These are phyloP conservation scores for Russula ochroleuca DNA, from an alignment of 768 basidiomycete genomes.

Conservation along the genomic window DNA sequence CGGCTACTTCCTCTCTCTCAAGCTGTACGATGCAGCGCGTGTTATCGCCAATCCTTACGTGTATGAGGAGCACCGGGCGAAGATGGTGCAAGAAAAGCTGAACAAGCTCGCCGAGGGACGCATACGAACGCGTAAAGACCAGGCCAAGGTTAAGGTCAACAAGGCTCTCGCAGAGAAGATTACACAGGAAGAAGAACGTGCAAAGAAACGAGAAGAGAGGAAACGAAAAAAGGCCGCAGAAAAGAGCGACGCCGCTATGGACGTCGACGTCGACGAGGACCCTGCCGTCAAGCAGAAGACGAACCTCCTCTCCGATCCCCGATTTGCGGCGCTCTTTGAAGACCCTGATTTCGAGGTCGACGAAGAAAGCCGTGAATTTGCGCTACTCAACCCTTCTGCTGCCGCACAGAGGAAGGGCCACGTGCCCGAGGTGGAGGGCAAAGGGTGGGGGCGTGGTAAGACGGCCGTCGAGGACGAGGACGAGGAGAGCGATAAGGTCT, in stretches of 20 bases:
- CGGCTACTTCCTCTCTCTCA: conserved; percentile 95
- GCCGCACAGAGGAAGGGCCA: conserved; percentile 46
- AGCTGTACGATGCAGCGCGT: conserved; percentile 92
- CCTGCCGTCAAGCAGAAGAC: conserved; percentile 35
- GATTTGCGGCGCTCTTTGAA: conserved; percentile 88
- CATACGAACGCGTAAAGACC: conserved; percentile 77
- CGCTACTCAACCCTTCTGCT: conserved; percentile 87
- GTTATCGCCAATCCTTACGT: conserved; percentile 95
- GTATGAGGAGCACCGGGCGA: conserved; percentile 91
- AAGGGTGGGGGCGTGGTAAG: conserved; percentile 28
- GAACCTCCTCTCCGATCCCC: conserved; percentile 73
- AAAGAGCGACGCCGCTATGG: conserved; percentile 39
- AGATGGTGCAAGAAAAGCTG: conserved; percentile 80
- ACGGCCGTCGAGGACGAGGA: conserved; percentile 46
- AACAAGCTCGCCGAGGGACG: conserved; percentile 91
- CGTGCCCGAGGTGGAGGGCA: conserved; percentile 14
- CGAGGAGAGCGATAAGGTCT: conserved; percentile 73
- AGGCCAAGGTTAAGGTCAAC: conserved; percentile 67
- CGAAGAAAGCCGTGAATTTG: conserved; percentile 80
- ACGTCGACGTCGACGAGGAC: conserved; percentile 35
- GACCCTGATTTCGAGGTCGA: conserved; percentile 91
- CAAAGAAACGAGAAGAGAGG: conserved; percentile 51
- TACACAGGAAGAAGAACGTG: conserved; percentile 58
- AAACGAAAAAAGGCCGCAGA: conserved; percentile 41
- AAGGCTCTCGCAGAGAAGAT: conserved; percentile 86